Percentiles rank a stretch among this genome's conserved stretches.
Evolutionary conservation across 2,329 filamentous ascomycete species (phyloP).

Genomic region (Diplocarpon mali): DNA sequence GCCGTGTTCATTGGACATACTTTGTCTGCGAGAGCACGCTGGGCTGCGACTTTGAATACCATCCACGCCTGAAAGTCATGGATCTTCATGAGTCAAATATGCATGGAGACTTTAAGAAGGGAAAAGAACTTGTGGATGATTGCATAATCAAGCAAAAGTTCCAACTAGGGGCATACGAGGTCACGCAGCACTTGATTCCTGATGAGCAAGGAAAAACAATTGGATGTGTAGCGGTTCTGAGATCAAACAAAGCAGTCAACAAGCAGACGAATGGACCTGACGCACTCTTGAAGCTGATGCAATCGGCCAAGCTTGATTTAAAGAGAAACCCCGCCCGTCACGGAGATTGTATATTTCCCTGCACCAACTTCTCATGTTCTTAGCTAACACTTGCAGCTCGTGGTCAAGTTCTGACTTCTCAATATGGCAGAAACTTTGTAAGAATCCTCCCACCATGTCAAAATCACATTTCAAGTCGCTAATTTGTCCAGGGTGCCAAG

Average conservation of each 20-base stretch:
- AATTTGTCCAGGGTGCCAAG: conserved; percentile 39
- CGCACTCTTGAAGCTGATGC: conserved; percentile 44
- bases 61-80: conserved; percentile 4
- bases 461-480: background rate
- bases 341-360: conserved; percentile 26
- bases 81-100: conserved; percentile 9
- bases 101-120: no score
- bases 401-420: conserved; percentile 2
- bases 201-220: conserved; percentile 33
- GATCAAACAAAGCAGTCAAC: conserved; percentile 43
- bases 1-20: conserved; percentile 46
- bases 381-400: background rate
- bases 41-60: conserved; percentile 37
- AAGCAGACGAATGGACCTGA: conserved; percentile 44
- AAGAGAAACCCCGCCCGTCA: conserved; percentile 33
- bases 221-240: conserved; percentile 44
- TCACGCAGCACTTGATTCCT: conserved; percentile 36
- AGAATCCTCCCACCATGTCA: conserved; percentile 14
- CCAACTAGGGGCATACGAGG: conserved; percentile 21
- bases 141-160: conserved; percentile 3
- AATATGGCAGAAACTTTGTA: conserved; percentile 42
- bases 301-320: conserved; percentile 35
- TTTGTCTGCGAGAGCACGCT: conserved; percentile 46
- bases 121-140: background rate
- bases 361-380: background rate